These are phyloP conservation scores for Crepidotus variabilis DNA, from an alignment of 768 basidiomycete species.

Conservation along the genomic window DNA sequence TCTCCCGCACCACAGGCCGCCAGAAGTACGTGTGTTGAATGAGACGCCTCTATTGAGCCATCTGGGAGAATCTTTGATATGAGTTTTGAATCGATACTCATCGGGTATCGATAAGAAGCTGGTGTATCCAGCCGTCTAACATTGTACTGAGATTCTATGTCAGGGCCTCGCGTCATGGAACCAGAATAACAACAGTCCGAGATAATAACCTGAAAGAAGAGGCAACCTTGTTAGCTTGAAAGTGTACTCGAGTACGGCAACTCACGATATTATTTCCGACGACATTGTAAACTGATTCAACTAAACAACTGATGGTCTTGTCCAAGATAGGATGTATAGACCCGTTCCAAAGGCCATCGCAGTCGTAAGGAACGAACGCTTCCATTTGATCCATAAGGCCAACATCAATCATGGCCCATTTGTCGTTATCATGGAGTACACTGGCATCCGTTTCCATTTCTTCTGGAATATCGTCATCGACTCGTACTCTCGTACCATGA, in stretches of 20 bases:
- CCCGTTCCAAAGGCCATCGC: background rate
- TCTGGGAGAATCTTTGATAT: background rate
- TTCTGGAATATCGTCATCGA: background rate
- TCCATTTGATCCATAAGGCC: background rate
- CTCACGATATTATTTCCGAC: conserved; percentile 15
- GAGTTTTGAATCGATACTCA: background rate
- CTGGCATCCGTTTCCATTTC: background rate
- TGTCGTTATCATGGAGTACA: no score
- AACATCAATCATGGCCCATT: no score
- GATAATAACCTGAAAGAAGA: background rate
- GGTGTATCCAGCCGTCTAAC: background rate
- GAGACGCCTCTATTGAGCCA: background rate
- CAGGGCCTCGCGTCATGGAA: conserved; percentile 3
- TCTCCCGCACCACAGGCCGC: background rate
- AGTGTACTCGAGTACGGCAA: background rate
- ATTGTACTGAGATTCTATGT: no score
- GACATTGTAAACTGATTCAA: conserved; percentile 5
- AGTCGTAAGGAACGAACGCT: conserved; percentile 13
- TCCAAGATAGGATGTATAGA: conserved; percentile 7
- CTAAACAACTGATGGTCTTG: conserved; percentile 4
- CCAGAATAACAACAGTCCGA: conserved; percentile 14
- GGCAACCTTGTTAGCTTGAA: background rate
- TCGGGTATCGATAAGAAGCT: background rate
- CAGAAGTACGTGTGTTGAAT: background rate
- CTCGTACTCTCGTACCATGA: conserved; percentile 5